phyloP scores from a whole-genome alignment of 805 yeast species.

The Metschnikowia chrysomelidarum region DNA sequence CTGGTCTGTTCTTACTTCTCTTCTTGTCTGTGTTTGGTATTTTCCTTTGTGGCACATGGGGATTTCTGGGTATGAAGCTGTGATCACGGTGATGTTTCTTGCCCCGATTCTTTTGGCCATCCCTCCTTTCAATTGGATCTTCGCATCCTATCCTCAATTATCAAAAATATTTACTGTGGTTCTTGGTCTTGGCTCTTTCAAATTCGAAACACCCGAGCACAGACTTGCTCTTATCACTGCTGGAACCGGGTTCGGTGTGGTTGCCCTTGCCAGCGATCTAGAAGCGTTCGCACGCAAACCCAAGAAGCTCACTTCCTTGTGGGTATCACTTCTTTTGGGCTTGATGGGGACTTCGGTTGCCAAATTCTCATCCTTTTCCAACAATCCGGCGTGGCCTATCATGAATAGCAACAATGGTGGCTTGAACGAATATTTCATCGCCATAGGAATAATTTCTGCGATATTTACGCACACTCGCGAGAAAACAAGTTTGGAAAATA shows the following conservation, averaged over 20 bases:
- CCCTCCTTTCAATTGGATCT: conserved; percentile 27
- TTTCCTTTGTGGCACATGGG: conserved; percentile 99
- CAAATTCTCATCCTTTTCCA: conserved; percentile 74
- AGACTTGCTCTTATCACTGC: conserved; percentile 64
- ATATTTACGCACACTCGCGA: conserved; percentile 48
- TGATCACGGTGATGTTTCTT: conserved; percentile 49
- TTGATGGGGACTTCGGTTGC: conserved; percentile 68
- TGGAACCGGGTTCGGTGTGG: conserved; percentile 62
- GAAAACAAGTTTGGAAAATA: conserved; percentile 1
- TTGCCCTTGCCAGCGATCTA: conserved; percentile 59
- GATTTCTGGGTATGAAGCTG: conserved; percentile 88
- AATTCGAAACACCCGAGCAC: conserved; percentile 62
- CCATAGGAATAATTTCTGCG: conserved; percentile 62
- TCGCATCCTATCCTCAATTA: conserved; percentile 48
- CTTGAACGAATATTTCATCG: conserved; percentile 66
- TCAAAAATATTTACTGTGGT: conserved; percentile 54
- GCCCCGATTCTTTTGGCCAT: conserved; percentile 58
- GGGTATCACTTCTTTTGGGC: conserved; percentile 66
- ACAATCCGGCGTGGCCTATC: conserved; percentile 96
- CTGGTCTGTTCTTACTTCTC: conserved; percentile 81
- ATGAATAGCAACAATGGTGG: conserved; percentile 88
- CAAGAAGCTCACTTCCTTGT: conserved; percentile 41
- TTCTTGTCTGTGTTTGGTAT: conserved; percentile 89
- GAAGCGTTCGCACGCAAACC: conserved; percentile 30
- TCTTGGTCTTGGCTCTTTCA: conserved; percentile 74